These are phyloP conservation scores for Colletotrichum liaoningense DNA, from an alignment of 2,329 filamentous ascomycete species.

Conservation along the genomic window DNA sequence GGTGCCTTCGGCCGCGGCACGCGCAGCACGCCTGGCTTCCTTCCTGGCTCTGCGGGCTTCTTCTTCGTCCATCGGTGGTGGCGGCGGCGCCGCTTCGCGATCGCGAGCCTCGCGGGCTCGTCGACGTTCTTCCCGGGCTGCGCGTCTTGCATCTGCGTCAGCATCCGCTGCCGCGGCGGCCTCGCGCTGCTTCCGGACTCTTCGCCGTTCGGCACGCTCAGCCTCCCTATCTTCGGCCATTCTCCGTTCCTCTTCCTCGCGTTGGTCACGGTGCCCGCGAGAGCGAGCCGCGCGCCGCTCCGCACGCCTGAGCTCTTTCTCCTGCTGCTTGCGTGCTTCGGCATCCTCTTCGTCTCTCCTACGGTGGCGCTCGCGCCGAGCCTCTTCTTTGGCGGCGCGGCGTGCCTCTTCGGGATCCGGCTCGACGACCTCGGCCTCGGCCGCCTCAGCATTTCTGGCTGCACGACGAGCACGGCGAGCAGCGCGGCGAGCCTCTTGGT, in stretches of 20 bases:
- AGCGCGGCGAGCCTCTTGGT: conserved; percentile 71
- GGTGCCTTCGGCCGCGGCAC: conserved; percentile 42
- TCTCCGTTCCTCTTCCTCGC: conserved; percentile 62
- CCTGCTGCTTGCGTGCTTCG: conserved; percentile 64
- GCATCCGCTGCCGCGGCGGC: conserved; percentile 55
- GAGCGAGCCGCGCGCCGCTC: conserved; percentile 61
- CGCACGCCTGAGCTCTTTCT: conserved; percentile 68
- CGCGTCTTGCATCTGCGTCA: conserved; percentile 60
- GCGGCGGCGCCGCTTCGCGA: conserved; percentile 41
- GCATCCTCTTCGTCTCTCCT: conserved; percentile 65
- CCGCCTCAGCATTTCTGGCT: conserved; percentile 53
- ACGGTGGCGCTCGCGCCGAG: conserved; percentile 65
- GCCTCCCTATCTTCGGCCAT: conserved; percentile 61
- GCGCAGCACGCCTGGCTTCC: conserved; percentile 61
- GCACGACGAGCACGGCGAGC: conserved; percentile 70
- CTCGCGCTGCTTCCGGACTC: conserved; percentile 60
- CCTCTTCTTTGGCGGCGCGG: conserved; percentile 65
- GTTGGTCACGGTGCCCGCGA: conserved; percentile 40
- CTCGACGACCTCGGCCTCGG: conserved; percentile 54
- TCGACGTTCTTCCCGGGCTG: conserved; percentile 59
- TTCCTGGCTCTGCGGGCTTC: conserved; percentile 65
- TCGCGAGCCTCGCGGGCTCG: conserved; percentile 52
- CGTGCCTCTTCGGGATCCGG: conserved; percentile 67
- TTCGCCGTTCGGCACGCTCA: conserved; percentile 62
- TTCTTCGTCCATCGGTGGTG: conserved; percentile 55